Conservation (phyloP, 345 rosid genomes). For the Sisymbrium irio region DNA sequence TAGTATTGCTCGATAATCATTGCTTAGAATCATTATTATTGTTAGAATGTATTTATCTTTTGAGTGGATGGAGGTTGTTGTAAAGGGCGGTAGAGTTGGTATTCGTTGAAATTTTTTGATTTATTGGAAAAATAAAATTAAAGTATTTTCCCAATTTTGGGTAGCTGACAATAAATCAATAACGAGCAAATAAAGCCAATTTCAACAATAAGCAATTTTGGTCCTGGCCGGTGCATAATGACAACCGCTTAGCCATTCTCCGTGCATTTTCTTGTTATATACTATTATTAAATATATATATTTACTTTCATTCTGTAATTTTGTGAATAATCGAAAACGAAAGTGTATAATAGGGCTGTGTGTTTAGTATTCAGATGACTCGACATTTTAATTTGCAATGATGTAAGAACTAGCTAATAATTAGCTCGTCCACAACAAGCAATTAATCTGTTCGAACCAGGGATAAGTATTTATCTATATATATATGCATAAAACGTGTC, state of each 20-base stretch:
- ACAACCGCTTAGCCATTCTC: neutral
- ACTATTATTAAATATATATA: too few relatives aligned
- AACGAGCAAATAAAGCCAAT: constrained; percentile 13
- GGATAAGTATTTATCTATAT: neutral
- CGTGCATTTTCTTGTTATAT: neutral
- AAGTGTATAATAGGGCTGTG: neutral
- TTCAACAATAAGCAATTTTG: neutral
- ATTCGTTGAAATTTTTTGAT: neutral
- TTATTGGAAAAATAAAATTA: neutral
- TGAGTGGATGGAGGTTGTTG: constrained; percentile 14
- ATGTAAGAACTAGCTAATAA: neutral
- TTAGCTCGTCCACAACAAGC: neutral
- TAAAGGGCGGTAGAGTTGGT: constrained; percentile 23
- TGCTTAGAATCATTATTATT: neutral
- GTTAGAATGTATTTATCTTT: neutral
- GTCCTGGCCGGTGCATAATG: neutral
- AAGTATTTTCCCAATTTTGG: neutral
- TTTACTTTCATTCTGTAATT: too few relatives aligned
- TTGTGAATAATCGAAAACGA: neutral
- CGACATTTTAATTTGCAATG: neutral
- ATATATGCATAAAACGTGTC: neutral
- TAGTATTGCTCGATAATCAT: neutral
- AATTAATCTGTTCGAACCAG: neutral
- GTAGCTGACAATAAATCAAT: neutral
- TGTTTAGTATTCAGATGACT: neutral